These are phyloP conservation scores for Sergeia podlipaevii DNA, from an alignment of 208 protist genomes.

Conservation along the genomic window DNA sequence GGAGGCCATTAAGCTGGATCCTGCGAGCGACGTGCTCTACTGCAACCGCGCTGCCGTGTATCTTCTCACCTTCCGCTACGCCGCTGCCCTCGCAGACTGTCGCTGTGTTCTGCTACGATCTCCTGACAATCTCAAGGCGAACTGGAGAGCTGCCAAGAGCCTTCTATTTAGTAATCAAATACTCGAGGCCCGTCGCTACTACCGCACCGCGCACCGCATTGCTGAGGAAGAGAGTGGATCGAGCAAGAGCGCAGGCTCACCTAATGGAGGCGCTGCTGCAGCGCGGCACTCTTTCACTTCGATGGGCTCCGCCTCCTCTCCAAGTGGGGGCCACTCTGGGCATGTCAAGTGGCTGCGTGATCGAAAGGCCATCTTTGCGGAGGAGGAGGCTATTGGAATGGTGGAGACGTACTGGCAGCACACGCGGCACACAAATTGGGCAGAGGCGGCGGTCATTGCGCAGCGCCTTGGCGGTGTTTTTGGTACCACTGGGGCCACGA, in stretches of 20 bases:
- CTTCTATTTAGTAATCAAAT: constrained; percentile 27
- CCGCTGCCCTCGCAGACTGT: constrained; percentile 63
- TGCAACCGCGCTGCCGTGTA: constrained; percentile 79
- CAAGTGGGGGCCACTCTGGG: not conserved
- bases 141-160: constrained; percentile 73
- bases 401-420: constrained; percentile 49
- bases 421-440: constrained; percentile 32
- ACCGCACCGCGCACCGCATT: constrained; percentile 2
- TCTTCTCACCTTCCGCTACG: constrained; percentile 53
- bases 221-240: constrained; percentile 1
- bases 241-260: not conserved
- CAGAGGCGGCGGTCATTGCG: constrained; percentile 25
- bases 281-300: too few relatives aligned
- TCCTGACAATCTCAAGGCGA: constrained; percentile 47
- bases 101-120: constrained; percentile 38
- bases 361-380: constrained; percentile 27
- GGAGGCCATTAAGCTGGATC: constrained; percentile 52
- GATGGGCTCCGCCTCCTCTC: constrained; percentile 1
- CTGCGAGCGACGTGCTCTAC: constrained; percentile 39
- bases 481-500: constrained; percentile 24
- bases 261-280: too few relatives aligned
- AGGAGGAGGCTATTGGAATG: constrained; percentile 29
- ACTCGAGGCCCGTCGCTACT: constrained; percentile 13
- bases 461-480: constrained; percentile 35
- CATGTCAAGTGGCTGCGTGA: constrained; percentile 17